A percentile compares a stretch with the other conserved stretches of the same genome.
Evolutionary conservation across 2,329 filamentous ascomycete species (phyloP).

Genomic region (Penicillium concentricum): DNA sequence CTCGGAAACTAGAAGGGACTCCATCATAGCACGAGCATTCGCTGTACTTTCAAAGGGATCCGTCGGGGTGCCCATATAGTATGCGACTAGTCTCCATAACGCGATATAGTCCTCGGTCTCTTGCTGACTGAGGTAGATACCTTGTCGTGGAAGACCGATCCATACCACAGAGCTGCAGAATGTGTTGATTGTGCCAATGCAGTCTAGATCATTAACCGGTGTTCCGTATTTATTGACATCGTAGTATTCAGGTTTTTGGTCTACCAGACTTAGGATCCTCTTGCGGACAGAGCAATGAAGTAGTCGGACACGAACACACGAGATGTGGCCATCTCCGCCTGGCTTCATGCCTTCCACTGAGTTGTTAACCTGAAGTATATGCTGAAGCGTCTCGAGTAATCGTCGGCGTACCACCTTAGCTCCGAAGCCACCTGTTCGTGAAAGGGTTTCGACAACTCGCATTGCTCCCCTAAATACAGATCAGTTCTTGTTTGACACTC

Average conservation of each 20-base stretch:
- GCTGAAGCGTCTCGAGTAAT: slow-evolving; percentile 71
- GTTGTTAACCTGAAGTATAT: slow-evolving; percentile 68
- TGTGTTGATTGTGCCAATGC: slow-evolving; percentile 67
- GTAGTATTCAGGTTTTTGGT: slow-evolving; percentile 62
- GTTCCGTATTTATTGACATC: slow-evolving; percentile 58
- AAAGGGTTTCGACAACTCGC: slow-evolving; percentile 70
- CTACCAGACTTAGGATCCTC: slow-evolving; percentile 61
- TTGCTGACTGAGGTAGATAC: slow-evolving; percentile 61
- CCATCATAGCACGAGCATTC: slow-evolving; percentile 63
- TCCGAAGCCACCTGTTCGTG: slow-evolving; percentile 72
- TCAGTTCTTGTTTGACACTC: neutral
- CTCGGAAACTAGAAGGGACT: slow-evolving; percentile 65
- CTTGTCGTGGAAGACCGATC: slow-evolving; percentile 69
- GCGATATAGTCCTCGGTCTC: slow-evolving; percentile 71
- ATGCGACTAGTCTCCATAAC: slow-evolving; percentile 72
- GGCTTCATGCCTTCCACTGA: slow-evolving; percentile 66
- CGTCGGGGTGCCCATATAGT: slow-evolving; percentile 68
- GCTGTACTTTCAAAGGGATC: slow-evolving; percentile 57
- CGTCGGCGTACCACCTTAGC: slow-evolving; percentile 65
- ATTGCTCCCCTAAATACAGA: slow-evolving; percentile 55
- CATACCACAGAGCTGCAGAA: slow-evolving; percentile 70
- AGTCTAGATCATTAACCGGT: slow-evolving; percentile 75
- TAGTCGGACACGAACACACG: slow-evolving; percentile 66
- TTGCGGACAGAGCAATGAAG: slow-evolving; percentile 67
- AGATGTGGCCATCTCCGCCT: slow-evolving; percentile 63